Evolutionary conservation across 306 rosid genomes (phyloP).

Genomic region (Canavalia ensiformis): DNA sequence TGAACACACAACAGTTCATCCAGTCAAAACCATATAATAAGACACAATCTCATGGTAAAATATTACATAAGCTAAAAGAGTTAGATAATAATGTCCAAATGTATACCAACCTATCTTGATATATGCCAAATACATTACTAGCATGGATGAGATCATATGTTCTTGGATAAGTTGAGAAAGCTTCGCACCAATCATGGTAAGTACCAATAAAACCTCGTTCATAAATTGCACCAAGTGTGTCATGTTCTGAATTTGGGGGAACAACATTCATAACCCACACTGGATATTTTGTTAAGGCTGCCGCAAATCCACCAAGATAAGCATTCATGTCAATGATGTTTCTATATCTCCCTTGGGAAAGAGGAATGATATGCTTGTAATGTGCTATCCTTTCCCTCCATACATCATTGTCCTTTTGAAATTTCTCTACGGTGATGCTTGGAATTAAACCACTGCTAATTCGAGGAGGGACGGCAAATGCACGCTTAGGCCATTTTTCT

Average conservation of each 20-base stretch:
- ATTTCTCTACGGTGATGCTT: slow-evolving; percentile 60
- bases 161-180: slow-evolving; percentile 93
- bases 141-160: slow-evolving; percentile 98
- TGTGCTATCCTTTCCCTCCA: slow-evolving; percentile 77
- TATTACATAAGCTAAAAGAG: slow-evolving; percentile 5
- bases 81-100: slow-evolving; percentile 11
- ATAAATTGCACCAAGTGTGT: slow-evolving; percentile 82
- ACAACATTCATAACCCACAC: slow-evolving; percentile 97
- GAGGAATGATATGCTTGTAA: slow-evolving; percentile 70
- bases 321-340: slow-evolving; percentile 97
- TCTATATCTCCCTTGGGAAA: slow-evolving; percentile 71
- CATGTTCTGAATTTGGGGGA: slow-evolving; percentile 72
- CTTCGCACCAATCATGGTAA: slow-evolving; percentile 97
- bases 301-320: slow-evolving; percentile 88
- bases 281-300: slow-evolving; percentile 66
- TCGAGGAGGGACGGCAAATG: slow-evolving; percentile 81
- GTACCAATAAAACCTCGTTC: slow-evolving; percentile 93
- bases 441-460: slow-evolving; percentile 77
- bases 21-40: slow-evolving; percentile 22
- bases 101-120: slow-evolving; percentile 84
- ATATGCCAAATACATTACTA: slow-evolving; percentile 72
- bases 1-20: slow-evolving; percentile 40
- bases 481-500: slow-evolving; percentile 94
- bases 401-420: slow-evolving; percentile 67
- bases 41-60: not conserved